Base-by-base conservation (phyloP, 2,329 filamentous ascomycete species). In the Cadophora gregata region DNA sequence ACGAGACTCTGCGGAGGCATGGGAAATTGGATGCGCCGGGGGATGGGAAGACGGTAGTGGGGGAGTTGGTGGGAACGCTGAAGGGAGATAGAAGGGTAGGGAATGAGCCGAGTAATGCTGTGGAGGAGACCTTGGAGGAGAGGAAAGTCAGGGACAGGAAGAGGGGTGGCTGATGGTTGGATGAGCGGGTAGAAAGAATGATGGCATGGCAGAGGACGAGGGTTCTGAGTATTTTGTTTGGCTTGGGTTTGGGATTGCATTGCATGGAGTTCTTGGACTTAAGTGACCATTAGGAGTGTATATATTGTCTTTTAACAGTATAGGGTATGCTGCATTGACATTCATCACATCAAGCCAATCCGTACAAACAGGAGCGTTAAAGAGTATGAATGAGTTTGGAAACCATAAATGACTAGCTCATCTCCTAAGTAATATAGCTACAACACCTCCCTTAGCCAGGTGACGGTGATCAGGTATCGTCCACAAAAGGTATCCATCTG, bases 1-100 rank as follows among this genome's bases (percentile, higher is more conserved):
- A 86, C 64, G 85, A 88, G 78, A 83, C 78, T 70, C 72, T 84
- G 70, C 79, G 86, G 65, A 75, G 84, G 62, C 85, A 87, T 77
- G 84, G 84, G 14, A 76, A 79, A 62, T 71, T 82, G 63, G 81
- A 84, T 66, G 80, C 67, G 65, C 77, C 78, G 0, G 75, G 76
- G 24, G 73, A 77, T 21, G 74, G 76, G 60, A 59, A 74, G 69
- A 65, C 79, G 77, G 66, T 77, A 67, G 66, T 77, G 68, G 70
- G 71, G 36, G 72, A 78, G 58, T 67, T 77, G 25, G 61, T 73
- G 16, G 71, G 68, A 53, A 68, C 64, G 33, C 61, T 72, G 50
- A 63, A 69, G 59, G 68, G 58, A 31, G 68, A 42, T 56, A 69
- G 56, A 38, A 65, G 42, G 36, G 55, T 31, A 27, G 48, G 16